Conservation (phyloP, 2,329 filamentous ascomycete genomes). For the Monosporascus ibericus region DNA sequence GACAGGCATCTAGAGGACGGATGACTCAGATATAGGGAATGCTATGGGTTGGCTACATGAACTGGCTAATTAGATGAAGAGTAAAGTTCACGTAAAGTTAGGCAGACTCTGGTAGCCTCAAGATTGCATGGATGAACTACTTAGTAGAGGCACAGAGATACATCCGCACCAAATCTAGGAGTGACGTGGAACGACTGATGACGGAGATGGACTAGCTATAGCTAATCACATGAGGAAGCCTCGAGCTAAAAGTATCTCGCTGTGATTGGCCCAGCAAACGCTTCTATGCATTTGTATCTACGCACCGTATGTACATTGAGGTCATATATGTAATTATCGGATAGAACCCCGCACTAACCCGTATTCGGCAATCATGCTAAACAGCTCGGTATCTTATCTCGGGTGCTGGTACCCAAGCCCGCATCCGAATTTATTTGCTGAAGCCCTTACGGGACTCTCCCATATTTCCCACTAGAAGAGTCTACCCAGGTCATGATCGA, state of each 20-base stretch:
- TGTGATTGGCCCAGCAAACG: not conserved
- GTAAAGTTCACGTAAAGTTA: not conserved
- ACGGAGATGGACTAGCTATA: not conserved
- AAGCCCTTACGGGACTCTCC: not conserved
- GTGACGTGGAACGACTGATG: not conserved
- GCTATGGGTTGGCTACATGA: not conserved
- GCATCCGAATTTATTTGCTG: too few species aligned
- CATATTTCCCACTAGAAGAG: not conserved
- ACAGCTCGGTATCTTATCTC: too few species aligned
- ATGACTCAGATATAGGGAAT: conserved; percentile 1
- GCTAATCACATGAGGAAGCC: not conserved
- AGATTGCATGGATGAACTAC: not conserved
- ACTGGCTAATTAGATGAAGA: not conserved
- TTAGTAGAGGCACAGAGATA: too few species aligned
- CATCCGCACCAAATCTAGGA: not conserved
- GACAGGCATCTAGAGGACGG: not conserved
- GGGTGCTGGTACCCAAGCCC: too few species aligned
- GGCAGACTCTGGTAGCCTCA: conserved; percentile 2
- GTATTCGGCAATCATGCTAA: too few species aligned
- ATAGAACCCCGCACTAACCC: too few species aligned
- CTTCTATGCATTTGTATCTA: not conserved
- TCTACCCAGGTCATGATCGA: conserved; percentile 6
- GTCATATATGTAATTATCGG: too few species aligned
- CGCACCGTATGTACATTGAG: too few species aligned
- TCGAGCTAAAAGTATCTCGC: not conserved